Conservation (phyloP, 257 asterid genomes). For the Agastache rugosa region DNA sequence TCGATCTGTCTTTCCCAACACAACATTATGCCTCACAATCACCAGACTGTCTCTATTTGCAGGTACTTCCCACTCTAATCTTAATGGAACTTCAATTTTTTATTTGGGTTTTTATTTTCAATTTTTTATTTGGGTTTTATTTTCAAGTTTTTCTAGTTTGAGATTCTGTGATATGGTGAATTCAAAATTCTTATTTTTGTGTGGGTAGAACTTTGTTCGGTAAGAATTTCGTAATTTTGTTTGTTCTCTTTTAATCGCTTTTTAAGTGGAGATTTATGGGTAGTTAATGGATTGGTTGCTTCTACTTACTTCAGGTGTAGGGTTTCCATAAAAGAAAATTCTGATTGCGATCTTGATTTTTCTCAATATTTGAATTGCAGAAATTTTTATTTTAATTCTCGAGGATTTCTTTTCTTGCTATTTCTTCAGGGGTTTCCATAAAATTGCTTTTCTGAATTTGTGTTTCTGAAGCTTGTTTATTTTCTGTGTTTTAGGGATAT, state of each 20-base stretch:
- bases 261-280: background rate
- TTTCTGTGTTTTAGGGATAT: conserved; percentile 1
- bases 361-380: conserved; percentile 5
- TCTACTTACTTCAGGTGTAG: conserved; percentile 6
- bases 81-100: background rate
- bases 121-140: background rate
- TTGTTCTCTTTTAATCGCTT: no score
- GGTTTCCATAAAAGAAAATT: conserved; percentile 9
- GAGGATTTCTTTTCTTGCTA: background rate
- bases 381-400: background rate
- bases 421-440: background rate
- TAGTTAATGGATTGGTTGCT: background rate
- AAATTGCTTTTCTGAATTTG: background rate
- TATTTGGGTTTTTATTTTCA: background rate
- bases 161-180: background rate
- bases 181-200: background rate
- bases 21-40: conserved; percentile 18
- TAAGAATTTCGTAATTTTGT: background rate
- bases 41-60: conserved; percentile 9
- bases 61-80: conserved; percentile 23
- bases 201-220: background rate
- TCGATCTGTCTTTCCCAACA: conserved; percentile 27
- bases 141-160: background rate
- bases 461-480: background rate
- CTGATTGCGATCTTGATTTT: conserved; percentile 1